These are phyloP conservation scores for Solanum ahanhuiri DNA, from an alignment of 257 asterid species.

Conservation along the genomic window DNA sequence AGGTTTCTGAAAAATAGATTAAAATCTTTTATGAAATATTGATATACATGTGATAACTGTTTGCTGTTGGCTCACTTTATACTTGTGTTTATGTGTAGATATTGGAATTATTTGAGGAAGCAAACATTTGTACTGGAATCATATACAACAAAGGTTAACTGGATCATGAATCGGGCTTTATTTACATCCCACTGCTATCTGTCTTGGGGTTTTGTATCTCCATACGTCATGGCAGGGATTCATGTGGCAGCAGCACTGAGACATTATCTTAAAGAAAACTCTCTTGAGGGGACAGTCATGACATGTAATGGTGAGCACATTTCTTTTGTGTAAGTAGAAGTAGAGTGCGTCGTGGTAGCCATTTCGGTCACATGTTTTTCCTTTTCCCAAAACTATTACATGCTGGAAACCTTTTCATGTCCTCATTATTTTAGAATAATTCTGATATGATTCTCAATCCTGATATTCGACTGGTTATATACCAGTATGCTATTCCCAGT, in stretches of 20 bases:
- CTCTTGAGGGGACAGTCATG: constrained; percentile 44
- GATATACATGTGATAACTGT: neutral
- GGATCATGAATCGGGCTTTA: constrained; percentile 93
- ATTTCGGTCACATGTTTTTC: neutral
- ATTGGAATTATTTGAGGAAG: constrained; percentile 98
- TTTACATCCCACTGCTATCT: constrained; percentile 84
- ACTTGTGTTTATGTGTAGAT: constrained; percentile 35
- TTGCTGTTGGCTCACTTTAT: neutral
- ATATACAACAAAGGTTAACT: constrained; percentile 68
- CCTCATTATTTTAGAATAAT: neutral
- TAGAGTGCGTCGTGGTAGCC: neutral
- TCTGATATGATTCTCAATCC: neutral
- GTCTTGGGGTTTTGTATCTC: constrained; percentile 91
- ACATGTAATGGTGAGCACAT: constrained; percentile 52
- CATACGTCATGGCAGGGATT: constrained; percentile 66
- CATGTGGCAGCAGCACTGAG: constrained; percentile 74
- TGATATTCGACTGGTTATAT: neutral
- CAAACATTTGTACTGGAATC: constrained; percentile 97
- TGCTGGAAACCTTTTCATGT: neutral
- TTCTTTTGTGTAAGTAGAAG: neutral
- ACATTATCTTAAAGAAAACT: constrained; percentile 35
- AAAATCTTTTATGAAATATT: neutral
- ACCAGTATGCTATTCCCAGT: neutral
- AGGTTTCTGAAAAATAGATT: constrained; percentile 37
- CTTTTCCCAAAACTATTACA: neutral